Evolutionary conservation across 805 yeast species (phyloP), one percentile per base, ranked within the genome.

Genomic region (Ogataea philodendri): DNA sequence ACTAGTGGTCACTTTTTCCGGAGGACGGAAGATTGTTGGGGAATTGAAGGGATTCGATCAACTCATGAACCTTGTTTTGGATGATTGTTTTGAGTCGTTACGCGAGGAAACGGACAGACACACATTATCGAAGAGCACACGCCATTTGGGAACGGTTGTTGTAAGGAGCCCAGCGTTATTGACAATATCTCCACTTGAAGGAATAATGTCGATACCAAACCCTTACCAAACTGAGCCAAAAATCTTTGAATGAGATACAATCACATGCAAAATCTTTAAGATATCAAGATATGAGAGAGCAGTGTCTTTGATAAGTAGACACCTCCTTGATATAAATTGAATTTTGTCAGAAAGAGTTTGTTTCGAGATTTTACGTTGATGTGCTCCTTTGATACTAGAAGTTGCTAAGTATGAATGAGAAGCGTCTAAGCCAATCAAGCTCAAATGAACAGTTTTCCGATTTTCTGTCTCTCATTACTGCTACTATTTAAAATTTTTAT

Each of bases 81-180:
- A 82, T 52, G 76, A 82, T 19, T 81, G 78, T 5, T 65, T 67
- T 21, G 97, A 93, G 59, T 70, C 69, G 7, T 51, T 82, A 51
- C 54, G 75, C 55, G 88, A 80, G 44, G 72, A 80, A n/a, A 80
- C 76, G 22, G 85, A 80, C 39, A 78, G 74, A 18, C 65, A 72
- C 10, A 60, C 69, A 2, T 44, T 41, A 69, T 48, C 74, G 75
- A 28, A 74, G 65, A 30, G 78, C 46, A 78, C 84, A 1, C 76
- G 97, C 55, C 62, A 66, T 3, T 66, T 88, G 32, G 95, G 95
- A 0, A 67, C 74, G 22, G 88, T 87, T 15, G 90, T 90, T 27
- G 85, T 84, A 6, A 79, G 96, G 62, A 94, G 97, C 9, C 88
- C 94, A 3, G 69, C 80, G 37, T 60, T 90, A 39, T 72, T 84